Percentiles rank a stretch among this genome's conserved stretches.
Conservation (phyloP, 345 rosid species). For the Acer yangbiense region DNA sequence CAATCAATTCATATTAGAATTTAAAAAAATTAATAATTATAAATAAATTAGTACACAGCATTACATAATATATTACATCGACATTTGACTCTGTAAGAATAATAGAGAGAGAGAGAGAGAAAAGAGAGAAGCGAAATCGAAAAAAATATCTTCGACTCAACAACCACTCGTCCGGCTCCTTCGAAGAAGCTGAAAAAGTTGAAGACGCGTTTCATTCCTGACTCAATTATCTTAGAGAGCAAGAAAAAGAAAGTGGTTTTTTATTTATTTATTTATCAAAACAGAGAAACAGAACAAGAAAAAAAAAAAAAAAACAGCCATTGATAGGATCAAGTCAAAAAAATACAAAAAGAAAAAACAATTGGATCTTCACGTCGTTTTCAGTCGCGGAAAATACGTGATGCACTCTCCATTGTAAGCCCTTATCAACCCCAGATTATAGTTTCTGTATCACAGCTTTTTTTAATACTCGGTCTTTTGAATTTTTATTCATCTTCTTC, state of each 20-base stretch:
- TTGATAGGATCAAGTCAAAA: constrained; percentile 5
- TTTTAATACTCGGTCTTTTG: too few species aligned
- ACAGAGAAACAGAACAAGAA: neutral
- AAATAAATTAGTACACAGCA: too few species aligned
- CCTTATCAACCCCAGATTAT: neutral
- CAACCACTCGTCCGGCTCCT: constrained; percentile 2
- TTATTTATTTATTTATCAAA: neutral
- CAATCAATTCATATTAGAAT: too few species aligned
- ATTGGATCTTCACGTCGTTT: neutral
- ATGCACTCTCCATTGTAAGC: neutral
- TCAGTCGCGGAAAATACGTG: neutral
- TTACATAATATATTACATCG: too few species aligned
- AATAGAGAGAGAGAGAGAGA: neutral
- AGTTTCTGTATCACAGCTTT: neutral
- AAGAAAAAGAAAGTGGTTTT: neutral
- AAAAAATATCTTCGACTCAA: neutral
- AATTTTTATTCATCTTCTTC: neutral
- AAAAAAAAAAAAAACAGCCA: neutral
- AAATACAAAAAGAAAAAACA: neutral
- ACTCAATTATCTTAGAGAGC: neutral
- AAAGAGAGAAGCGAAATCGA: neutral
- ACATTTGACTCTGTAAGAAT: neutral
- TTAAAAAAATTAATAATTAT: too few species aligned
- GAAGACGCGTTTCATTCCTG: neutral
- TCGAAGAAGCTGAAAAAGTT: neutral